Evolutionary conservation across 2,329 filamentous ascomycete species (phyloP), one percentile per base, ranked within the genome.

Genomic region (Lecanicillium sp.): DNA sequence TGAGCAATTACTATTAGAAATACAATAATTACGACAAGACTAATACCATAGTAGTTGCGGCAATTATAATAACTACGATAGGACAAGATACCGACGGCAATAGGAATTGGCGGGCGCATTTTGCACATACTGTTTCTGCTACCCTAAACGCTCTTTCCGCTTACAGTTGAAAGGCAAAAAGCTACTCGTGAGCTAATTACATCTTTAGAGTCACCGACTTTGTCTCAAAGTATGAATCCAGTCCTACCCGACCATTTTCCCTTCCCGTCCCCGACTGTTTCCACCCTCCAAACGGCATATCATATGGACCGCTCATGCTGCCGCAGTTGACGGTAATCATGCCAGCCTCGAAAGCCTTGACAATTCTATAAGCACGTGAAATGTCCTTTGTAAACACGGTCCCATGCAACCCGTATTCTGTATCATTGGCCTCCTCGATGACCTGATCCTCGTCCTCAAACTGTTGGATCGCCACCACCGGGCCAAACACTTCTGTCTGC

Each of bases 201-300:
- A n/a, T n/a, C n/a, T n/a, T n/a, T n/a, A n/a, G n/a, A n/a, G n/a
- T 36, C 22, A 36, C 34, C 4, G 57, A 53, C 50, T 64, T 63
- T 27, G 55, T 49, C 39, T 59, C 53, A 19, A 52, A 57, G 40
- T 62, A 69, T 4, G 55, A 60, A 13, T 61, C 59, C 12, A 66
- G 42, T 0, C 60, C 62, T 2, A 57, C 60, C 46, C 63, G 60
- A 2, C 61, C 62, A 3, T 65, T 43, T 43, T 75, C 71, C 12
- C 71, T 56, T 0, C 73, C 72, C 52, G 76, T 75, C 4, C 75
- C 75, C 51, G 66, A 71, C 60, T 77, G 69, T 59, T 80, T 80
- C 9, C 78, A 71, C 33, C 73, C 73, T 15, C 55, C 54, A 37
- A 54, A 54, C 1, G 51, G 49, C 28, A 50, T 41, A n/a, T 44